Evolutionary conservation across 495 filamentous ascomycete species (phyloP), one percentile per base, ranked within the genome.

Genomic region (Penicillium coffeae): DNA sequence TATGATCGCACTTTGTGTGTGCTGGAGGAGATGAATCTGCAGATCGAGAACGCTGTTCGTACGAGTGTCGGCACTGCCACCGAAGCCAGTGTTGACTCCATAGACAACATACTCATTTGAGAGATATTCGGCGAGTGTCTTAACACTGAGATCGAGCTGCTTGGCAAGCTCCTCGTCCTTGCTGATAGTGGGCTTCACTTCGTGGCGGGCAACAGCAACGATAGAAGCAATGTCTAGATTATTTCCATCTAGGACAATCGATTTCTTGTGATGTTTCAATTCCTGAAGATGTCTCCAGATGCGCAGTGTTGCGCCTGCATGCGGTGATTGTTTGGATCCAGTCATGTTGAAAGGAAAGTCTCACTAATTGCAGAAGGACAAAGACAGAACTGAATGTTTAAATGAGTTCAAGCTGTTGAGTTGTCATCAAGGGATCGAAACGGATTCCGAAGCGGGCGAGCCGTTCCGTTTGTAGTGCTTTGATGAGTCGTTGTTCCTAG

Each of bases 61-160:
- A 7, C 78, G 65, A 0, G 73, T 69, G 48, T 85, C 80, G n/a
- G 82, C 82, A 48, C 76, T 83, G 4, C 80, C 82, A n/a, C 83
- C 83, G 44, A 84, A 84, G 9, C 82, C 83, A 4, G 83, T 85
- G 54, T 81, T 86, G 51, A 86, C 81, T 3, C 83, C 82, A n/a
- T 56, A 56, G 6, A 56, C 41, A 19, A 56, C 53, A 19, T 34
- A 52, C 12, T 52, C 15, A 9, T 48, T 44, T 8, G 53, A 18
- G 8, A 56, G 34, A 19, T 48, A 35, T 8, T 56, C 48, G 12
- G 40, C 25, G 7, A 56, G 40, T 18, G 53, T 45, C 6, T 56
- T 39, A 3, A 56, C 53, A 15, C 38, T 44, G 20, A 45, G 35
- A 8, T 56, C 53, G 4, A 56, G 39, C 16, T 35, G 44, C 35